Evolutionary conservation across 2,329 filamentous ascomycete genomes (phyloP).

Genomic region (Alternaria consortialis): DNA sequence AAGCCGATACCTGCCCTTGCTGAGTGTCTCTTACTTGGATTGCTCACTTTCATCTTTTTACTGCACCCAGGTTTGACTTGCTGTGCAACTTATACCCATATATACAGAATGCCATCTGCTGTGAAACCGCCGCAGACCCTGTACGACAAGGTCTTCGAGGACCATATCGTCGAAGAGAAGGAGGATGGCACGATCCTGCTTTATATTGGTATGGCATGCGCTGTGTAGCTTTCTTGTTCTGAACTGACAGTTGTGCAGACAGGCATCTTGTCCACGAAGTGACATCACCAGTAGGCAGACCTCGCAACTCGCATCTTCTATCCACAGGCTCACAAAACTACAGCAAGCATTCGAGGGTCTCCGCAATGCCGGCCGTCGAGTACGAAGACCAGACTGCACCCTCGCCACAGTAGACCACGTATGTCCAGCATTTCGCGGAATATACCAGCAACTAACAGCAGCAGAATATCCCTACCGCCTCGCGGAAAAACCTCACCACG

Average conservation of each 20-base stretch:
- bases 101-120: conserved; percentile 75
- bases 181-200: conserved; percentile 90
- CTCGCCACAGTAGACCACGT: conserved; percentile 96
- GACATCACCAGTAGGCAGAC: conserved; percentile 79
- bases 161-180: conserved; percentile 95
- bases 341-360: conserved; percentile 97
- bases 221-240: neutral
- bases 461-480: conserved; percentile 91
- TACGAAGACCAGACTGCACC: conserved; percentile 95
- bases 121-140: conserved; percentile 80
- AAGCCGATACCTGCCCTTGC: conserved; percentile 25
- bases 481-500: conserved; percentile 91
- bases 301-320: conserved; percentile 2
- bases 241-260: conserved; percentile 63
- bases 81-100: conserved; percentile 28
- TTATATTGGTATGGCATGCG: conserved; percentile 79
- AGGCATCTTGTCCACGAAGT: conserved; percentile 98
- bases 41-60: conserved; percentile 1
- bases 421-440: conserved; percentile 52
- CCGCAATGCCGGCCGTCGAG: conserved; percentile 84
- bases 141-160: conserved; percentile 97
- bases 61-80: conserved; percentile 13
- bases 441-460: conserved; percentile 22
- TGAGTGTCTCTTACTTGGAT: conserved; percentile 9
- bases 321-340: conserved; percentile 26